Conservation (phyloP, 441 rosid species). For the Aquilaria agallochum region DNA sequence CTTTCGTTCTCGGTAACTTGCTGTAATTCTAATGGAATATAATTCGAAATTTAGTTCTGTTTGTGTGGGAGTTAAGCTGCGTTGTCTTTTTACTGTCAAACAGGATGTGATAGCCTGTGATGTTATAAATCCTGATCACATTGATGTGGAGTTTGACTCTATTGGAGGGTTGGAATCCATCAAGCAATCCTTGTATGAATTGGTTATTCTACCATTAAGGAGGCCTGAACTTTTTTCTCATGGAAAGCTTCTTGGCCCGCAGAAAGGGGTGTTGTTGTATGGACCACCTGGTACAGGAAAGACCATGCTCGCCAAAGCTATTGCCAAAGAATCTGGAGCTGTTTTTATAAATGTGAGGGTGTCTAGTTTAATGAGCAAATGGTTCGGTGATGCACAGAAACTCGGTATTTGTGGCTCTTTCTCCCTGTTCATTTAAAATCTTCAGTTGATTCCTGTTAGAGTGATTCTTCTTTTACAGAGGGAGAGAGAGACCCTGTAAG, state of each 20-base stretch:
- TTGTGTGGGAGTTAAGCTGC: no score
- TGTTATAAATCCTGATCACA: slow-evolving; percentile 85
- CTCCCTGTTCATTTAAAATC: background rate
- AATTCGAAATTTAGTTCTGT: no score
- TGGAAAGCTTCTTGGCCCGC: slow-evolving; percentile 94
- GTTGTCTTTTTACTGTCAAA: slow-evolving; percentile 2
- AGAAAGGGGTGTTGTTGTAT: slow-evolving; percentile 87
- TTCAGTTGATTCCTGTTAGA: background rate
- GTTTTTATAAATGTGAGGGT: slow-evolving; percentile 86
- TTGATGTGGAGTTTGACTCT: slow-evolving; percentile 84
- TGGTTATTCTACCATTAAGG: slow-evolving; percentile 77
- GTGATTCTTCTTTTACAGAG: background rate
- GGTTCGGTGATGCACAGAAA: slow-evolving; percentile 99
- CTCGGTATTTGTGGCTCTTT: slow-evolving; percentile 54
- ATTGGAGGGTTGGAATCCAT: slow-evolving; percentile 85
- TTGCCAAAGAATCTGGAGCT: slow-evolving; percentile 95
- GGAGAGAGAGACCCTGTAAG: background rate
- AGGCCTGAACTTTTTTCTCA: slow-evolving; percentile 87
- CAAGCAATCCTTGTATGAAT: slow-evolving; percentile 75
- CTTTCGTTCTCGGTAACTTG: no score
- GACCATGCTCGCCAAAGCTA: slow-evolving; percentile 99
- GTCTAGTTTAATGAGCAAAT: slow-evolving; percentile 94
- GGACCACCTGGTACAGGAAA: slow-evolving; percentile 99
- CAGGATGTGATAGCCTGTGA: slow-evolving; percentile 98
- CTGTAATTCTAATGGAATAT: no score